Evolutionary conservation across 371 early-diverging fungal genomes (phyloP), one percentile per base, ranked within the genome.

Genomic region (Saksenaea oblongispora): DNA sequence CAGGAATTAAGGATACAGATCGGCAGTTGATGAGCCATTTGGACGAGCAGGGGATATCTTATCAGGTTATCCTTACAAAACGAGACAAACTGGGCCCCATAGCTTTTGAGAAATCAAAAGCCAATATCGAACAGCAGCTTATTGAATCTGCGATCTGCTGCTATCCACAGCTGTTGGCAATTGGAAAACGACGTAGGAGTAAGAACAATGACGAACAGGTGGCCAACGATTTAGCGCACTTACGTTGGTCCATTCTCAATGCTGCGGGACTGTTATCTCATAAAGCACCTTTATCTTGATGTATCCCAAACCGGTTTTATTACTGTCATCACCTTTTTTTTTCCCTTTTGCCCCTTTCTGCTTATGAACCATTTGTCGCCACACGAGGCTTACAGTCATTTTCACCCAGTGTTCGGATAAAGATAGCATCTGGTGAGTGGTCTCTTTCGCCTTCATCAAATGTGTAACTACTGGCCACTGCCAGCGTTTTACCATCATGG

Each of bases 371-470:
- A 41, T 59, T 58, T 26, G 51, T 35, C 27, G 54, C 58, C 18
- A 51, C 53, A 34, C 76, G 66, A 41, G 93, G 91, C 53, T 74
- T 78, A 27, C 84, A 84, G 36, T 95, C 97, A 44, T 66, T 74
- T 53, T 92, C 95, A 5, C 76, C 63, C 54, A 96, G 73, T 24
- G 83, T 65, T 54, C 87, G 84, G 63, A 96, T 87, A 74, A 84
- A 94, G 55, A 96, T 84, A 36, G 88, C 73, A 69, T 95, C 97
- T 0, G 87, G 87, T 5, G 91, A 84, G 78, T 93, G 94, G 62
- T 91, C 93, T 68, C 92, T 90, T 67, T 95, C 94, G 26, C 96
- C 97, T 69, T 97, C 95, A 57, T 98, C 98, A 75, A 84, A 98
- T 2, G 94, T 92, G 77, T 98, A 98, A 26, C 93, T 92, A 26